Base-by-base conservation (phyloP, 1,284 basidiomycete species). In the Melampsora abietis-canadensis region DNA sequence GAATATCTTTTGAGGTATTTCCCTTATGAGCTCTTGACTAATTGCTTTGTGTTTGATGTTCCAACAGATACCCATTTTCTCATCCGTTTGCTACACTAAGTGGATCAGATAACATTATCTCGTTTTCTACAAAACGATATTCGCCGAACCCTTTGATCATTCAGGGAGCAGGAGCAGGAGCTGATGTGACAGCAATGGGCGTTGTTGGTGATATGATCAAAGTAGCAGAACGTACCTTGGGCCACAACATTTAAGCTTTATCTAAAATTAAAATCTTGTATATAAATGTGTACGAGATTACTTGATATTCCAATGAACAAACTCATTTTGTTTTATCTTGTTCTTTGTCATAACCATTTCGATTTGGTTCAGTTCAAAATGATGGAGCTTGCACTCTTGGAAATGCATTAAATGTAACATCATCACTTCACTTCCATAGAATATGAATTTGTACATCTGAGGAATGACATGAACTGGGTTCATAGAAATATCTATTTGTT, bases 121-220 rank as follows among this genome's bases (percentile, higher is more conserved):
- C 95, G 84, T 98, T 98, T 87, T 89, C 92, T 82, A 97, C 95
- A 0, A 89, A 91, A 82, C 86, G 96, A 70, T 86, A 82, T 80
- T 89, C 27, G 86, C 88, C 7, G 84, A 91, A 69, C 91, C 95
- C 79, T 0, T 84, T 99, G 76, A 91, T 97, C 77, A 87, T 99
- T 27, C 95, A 98, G 82, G 95, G 95, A 54, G 89, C 94, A 0
- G 95, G 95, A 14, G 95, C 96, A 0, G 95, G 95, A 24, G 94
- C 94, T 1, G 94, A 92, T 34, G 95, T 98, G 19, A 98, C 95
- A 19, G 96, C 95, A 0, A 98, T 98, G 93, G 95, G 95, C 27
- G 94, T 98, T 21, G 85, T 94, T 72, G 88, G 89, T 63, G 93
- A 96, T 81, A 80, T 82, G 65, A 79, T 84, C 78, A 81, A 81